These are phyloP conservation scores for Olyra latifolia DNA, from an alignment of 176 grass and related monocot genomes.

Conservation along the genomic window DNA sequence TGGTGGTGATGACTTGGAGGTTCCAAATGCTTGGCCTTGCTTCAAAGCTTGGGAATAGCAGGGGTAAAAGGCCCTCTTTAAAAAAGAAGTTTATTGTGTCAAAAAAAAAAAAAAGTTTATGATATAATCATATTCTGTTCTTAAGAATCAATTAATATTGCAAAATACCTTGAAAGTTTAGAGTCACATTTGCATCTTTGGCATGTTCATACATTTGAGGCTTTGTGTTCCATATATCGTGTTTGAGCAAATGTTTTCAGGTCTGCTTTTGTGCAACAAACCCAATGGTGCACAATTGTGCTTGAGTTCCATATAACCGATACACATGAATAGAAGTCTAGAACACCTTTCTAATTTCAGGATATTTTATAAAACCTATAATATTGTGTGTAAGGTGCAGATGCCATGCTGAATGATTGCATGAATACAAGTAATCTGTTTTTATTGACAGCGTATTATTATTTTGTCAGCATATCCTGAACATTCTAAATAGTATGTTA, in stretches of 20 bases:
- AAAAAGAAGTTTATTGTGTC: too few species aligned
- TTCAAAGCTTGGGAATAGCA: not conserved
- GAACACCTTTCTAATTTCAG: not conserved
- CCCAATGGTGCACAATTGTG: too few species aligned
- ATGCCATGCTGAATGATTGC: not conserved
- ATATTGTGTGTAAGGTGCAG: not conserved
- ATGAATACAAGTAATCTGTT: not conserved
- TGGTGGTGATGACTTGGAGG: not conserved
- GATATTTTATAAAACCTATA: not conserved
- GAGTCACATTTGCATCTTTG: not conserved
- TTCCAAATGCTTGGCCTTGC: not conserved
- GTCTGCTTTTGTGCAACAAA: too few species aligned
- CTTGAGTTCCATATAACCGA: not conserved
- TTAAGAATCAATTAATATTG: not conserved
- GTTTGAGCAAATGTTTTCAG: too few species aligned
- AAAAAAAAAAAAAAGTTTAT: too few species aligned
- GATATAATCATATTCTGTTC: not conserved
- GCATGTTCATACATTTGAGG: constrained; percentile 1
- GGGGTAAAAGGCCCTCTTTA: not conserved
- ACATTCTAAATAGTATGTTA: constrained; percentile 3
- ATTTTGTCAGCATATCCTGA: not conserved
- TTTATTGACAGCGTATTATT: not conserved
- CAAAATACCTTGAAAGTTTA: not conserved
- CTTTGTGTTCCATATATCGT: not conserved
- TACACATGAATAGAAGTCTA: not conserved